A percentile compares a stretch with the other conserved stretches of the same genome.
Evolutionary conservation across 768 basidiomycete genomes (phyloP).

Genomic region (Boletellus ananas): DNA sequence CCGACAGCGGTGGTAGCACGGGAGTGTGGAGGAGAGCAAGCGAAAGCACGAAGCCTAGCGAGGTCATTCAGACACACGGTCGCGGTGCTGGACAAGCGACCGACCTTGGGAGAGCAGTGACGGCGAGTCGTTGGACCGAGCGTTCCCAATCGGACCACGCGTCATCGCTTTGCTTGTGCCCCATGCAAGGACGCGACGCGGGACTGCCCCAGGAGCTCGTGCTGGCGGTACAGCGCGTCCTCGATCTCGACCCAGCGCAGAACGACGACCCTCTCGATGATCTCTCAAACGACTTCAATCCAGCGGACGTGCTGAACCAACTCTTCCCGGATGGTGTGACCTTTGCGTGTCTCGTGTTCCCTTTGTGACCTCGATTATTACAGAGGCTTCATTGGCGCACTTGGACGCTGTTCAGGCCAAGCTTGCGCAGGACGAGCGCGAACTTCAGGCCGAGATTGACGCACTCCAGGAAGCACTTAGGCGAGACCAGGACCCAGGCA

Average conservation of each 20-base stretch:
- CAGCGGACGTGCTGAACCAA: conserved; percentile 49
- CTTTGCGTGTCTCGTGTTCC: background rate
- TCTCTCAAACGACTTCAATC: conserved; percentile 54
- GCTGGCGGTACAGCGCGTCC: conserved; percentile 65
- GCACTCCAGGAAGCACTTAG: conserved; percentile 62
- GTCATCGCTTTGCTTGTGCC: no score
- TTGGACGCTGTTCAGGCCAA: conserved; percentile 67
- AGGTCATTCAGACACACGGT: conserved; percentile 9
- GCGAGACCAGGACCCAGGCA: conserved; percentile 78
- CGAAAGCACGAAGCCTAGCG: conserved; percentile 18
- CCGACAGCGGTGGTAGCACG: background rate
- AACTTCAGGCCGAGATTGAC: conserved; percentile 70
- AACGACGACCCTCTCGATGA: conserved; percentile 55
- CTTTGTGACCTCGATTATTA: conserved; percentile 1
- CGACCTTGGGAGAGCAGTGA: background rate
- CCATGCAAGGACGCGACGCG: conserved; percentile 32
- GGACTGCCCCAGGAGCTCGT: conserved; percentile 66
- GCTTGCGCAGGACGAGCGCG: conserved; percentile 64
- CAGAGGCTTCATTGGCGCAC: conserved; percentile 74
- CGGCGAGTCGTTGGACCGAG: background rate
- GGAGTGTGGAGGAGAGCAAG: conserved; percentile 11
- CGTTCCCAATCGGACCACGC: conserved; percentile 9
- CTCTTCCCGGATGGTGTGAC: conserved; percentile 75
- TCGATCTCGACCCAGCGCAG: conserved; percentile 47
- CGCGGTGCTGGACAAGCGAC: background rate